Evolutionary conservation across 768 basidiomycete genomes (phyloP), one percentile per base, ranked within the genome.

Genomic region (Amanita jacksonii): DNA sequence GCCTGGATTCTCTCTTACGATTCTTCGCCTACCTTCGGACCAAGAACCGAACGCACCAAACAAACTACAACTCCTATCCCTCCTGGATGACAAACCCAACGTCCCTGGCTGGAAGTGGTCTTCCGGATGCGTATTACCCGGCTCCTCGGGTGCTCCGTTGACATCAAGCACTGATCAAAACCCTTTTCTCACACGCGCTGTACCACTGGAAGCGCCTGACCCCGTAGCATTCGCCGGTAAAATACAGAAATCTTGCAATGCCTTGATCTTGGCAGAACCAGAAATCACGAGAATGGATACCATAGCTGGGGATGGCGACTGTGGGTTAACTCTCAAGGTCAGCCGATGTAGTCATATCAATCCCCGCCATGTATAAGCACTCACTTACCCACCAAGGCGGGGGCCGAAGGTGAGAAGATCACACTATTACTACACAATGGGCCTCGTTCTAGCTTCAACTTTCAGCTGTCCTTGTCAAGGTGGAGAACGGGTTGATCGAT

Each of bases 271-370:
- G 6, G 85, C 83, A 6, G 93, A 97, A 59, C 78, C 85, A 1
- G 90, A 92, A 51, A 90, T 99, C 49, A 97, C 93, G 10, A 64
- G 73, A 15, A 85, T 89, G 79, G 94, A 99, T 59, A 81, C 75
- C 46, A 82, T 97, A 42, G 86, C 88, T 2, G 93, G 93, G 20
- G 93, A 98, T 56, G 93, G 93, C 4, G 74, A 76, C 51, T 74
- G 72, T 46, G 74, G 74, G 8, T 62, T 74, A 8, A 74, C 73
- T 7, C 60, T 76, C 27, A 73, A 74, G 64, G 69, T 69, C 46
- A 13, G 44, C 31, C 3, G 23, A 34, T 24, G 8, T 12, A 20
- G 31, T 38, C 10, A 3, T n/a, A 16, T 42, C 13, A 43, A n/a
- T 22, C 8, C 40, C 18, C 22, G 10, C 16, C 18, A 20, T 37